These are phyloP conservation scores for Cryptosporidium canis DNA, from an alignment of 169 alveolate genomes.

Conservation along the genomic window DNA sequence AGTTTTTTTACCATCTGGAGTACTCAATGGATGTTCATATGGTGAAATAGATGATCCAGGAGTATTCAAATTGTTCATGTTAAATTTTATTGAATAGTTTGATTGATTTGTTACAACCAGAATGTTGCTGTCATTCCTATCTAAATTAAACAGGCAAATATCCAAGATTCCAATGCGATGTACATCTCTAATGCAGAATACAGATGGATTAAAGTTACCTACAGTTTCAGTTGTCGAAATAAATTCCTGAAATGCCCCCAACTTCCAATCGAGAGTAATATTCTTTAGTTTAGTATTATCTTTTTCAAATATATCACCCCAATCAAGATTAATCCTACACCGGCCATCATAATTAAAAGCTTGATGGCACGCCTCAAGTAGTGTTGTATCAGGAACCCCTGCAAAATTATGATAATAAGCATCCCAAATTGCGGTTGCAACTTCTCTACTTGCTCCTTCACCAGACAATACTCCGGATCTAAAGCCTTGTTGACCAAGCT, in stretches of 20 bases:
- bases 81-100: slow-evolving; percentile 54
- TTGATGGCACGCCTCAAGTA: slow-evolving; percentile 96
- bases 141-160: slow-evolving; percentile 95
- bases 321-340: slow-evolving; percentile 30
- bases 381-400: slow-evolving; percentile 96
- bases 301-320: slow-evolving; percentile 60
- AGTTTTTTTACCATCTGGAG: slow-evolving; percentile 79
- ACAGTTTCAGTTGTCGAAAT: slow-evolving; percentile 90
- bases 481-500: slow-evolving; percentile 92
- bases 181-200: slow-evolving; percentile 94
- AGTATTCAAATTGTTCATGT: neutral
- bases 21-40: slow-evolving; percentile 68
- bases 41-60: neutral
- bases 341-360: slow-evolving; percentile 85
- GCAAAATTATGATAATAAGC: slow-evolving; percentile 85
- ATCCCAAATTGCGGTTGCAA: slow-evolving; percentile 97
- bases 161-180: slow-evolving; percentile 96
- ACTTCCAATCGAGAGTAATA: slow-evolving; percentile 83
- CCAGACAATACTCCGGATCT: slow-evolving; percentile 96
- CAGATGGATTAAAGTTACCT: slow-evolving; percentile 92
- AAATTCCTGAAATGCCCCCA: slow-evolving; percentile 89
- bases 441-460: slow-evolving; percentile 98
- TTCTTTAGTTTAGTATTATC: slow-evolving; percentile 22
- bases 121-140: slow-evolving; percentile 97
- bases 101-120: slow-evolving; percentile 85